phyloP scores from a whole-genome alignment of 257 asterid genomes.

The Phtheirospermum japonicum region DNA sequence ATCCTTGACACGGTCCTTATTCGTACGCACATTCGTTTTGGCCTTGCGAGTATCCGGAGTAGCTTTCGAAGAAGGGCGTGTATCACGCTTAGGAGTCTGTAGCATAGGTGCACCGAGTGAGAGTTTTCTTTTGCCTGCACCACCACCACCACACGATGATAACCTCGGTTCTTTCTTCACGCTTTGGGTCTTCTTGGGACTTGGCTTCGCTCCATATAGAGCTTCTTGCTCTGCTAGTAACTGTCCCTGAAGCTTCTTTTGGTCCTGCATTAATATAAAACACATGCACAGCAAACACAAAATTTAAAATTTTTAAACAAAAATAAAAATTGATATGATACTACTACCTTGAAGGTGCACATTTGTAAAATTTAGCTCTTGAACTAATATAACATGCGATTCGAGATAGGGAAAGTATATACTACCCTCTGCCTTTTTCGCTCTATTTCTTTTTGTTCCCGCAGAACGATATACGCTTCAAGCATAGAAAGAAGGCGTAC shows the following conservation, averaged over 20 bases:
- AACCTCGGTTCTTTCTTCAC: conserved; percentile 48
- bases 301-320: too few species aligned
- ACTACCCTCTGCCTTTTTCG: conserved; percentile 79
- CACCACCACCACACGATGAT: conserved; percentile 39
- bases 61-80: conserved; percentile 33
- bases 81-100: conserved; percentile 43
- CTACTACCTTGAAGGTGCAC: too few species aligned
- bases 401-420: not conserved
- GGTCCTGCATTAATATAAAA: conserved; percentile 51
- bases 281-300: not conserved
- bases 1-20: conserved; percentile 36
- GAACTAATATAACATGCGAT: too few species aligned
- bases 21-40: conserved; percentile 31
- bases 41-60: conserved; percentile 38
- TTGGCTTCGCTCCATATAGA: conserved; percentile 66
- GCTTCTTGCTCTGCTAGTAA: conserved; percentile 59
- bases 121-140: conserved; percentile 44
- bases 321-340: too few species aligned
- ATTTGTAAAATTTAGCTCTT: too few species aligned
- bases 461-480: conserved; percentile 56
- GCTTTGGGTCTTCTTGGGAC: conserved; percentile 52
- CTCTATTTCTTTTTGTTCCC: conserved; percentile 77
- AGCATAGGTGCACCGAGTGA: conserved; percentile 44
- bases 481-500: conserved; percentile 76
- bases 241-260: conserved; percentile 65